Percentiles rank a stretch among this genome's conserved stretches.
Evolutionary conservation across 208 protist genomes (phyloP).

Genomic region (Crithidia thermophila): DNA sequence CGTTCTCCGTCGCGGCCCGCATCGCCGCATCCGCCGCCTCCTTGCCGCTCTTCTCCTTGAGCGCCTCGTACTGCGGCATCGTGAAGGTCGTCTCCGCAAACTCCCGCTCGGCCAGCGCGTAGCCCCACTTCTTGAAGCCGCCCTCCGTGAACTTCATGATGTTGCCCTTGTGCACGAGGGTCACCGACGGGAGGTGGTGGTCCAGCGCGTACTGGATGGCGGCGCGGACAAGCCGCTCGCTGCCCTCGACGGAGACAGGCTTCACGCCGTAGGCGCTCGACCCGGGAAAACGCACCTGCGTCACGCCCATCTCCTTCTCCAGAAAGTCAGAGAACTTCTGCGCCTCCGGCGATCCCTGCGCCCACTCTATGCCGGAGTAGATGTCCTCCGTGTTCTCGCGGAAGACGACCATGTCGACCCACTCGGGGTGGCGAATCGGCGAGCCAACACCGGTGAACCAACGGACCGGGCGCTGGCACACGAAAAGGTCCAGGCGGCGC

Average conservation of each 20-base stretch:
- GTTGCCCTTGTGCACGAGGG: constrained; percentile 64
- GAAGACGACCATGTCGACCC: constrained; percentile 63
- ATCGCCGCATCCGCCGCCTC: constrained; percentile 36
- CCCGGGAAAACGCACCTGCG: constrained; percentile 41
- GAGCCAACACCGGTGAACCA: constrained; percentile 49
- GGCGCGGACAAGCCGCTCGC: constrained; percentile 50
- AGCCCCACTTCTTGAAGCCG: constrained; percentile 55
- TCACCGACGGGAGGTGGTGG: constrained; percentile 50
- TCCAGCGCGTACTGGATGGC: constrained; percentile 49
- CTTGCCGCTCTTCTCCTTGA: constrained; percentile 39
- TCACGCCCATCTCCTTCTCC: constrained; percentile 40
- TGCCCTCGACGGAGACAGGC: constrained; percentile 49
- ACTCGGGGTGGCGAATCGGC: constrained; percentile 47
- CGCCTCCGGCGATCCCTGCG: constrained; percentile 41
- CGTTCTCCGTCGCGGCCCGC: constrained; percentile 26
- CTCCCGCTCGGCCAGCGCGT: constrained; percentile 47
- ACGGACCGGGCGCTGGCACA: constrained; percentile 53
- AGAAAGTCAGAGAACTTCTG: constrained; percentile 36
- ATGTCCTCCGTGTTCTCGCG: constrained; percentile 68
- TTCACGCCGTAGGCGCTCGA: constrained; percentile 54
- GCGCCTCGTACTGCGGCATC: constrained; percentile 40
- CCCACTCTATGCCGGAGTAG: constrained; percentile 60
- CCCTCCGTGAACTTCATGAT: constrained; percentile 70
- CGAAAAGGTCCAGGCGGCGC: constrained; percentile 50
- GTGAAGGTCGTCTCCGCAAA: constrained; percentile 34